Base-by-base conservation (phyloP, 306 rosid genomes). In the Ormosia emarginata region DNA sequence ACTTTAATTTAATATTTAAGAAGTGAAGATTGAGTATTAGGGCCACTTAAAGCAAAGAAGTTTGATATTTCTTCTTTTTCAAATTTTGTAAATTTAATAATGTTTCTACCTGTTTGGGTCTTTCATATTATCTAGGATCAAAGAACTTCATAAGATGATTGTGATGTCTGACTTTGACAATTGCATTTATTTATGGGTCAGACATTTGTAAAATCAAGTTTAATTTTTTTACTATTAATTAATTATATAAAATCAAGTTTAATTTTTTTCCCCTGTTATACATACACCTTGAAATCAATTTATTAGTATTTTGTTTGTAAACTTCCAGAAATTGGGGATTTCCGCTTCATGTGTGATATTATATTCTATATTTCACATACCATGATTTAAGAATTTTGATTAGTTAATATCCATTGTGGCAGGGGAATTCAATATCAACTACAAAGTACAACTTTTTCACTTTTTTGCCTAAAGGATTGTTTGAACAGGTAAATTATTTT, bases 361-460 rank as follows among this genome's bases (percentile, higher is more conserved):
- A 30, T 81, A 47, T 72, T 70, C 17, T 79, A 43, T 10, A 57
- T 75, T 75, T 82, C 43, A 47, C 74, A 65, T 76, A 4, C 71
- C 49, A 52, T 10, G 55, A 58, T 82, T 83, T 86, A 75, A 72
- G 50, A 37, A 30, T 15, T 32, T 9, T 56, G 62, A 87, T 84
- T 81, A 44, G 64, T 81, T 43, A 41, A 55, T 80, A 67, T 79
- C 52, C 62, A 84, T 75, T 71, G 29, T 91, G 78, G 64, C 94
- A 95, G 99, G 99, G 95, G 46, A 95, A 95, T 89, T 93, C 97
- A 14, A 90, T 95, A 82, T 91, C 99, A 2, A 95, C 99, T 17
- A 95, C 99, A 13, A 95, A 95, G 85, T 95, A 88, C 89, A 95
- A 85, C 88, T 84, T 95, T 74, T 75, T 95, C 46, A 93, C 98